phyloP scores from a whole-genome alignment of 176 grass and related monocot species.

The Dendrocalamus sinicus region DNA sequence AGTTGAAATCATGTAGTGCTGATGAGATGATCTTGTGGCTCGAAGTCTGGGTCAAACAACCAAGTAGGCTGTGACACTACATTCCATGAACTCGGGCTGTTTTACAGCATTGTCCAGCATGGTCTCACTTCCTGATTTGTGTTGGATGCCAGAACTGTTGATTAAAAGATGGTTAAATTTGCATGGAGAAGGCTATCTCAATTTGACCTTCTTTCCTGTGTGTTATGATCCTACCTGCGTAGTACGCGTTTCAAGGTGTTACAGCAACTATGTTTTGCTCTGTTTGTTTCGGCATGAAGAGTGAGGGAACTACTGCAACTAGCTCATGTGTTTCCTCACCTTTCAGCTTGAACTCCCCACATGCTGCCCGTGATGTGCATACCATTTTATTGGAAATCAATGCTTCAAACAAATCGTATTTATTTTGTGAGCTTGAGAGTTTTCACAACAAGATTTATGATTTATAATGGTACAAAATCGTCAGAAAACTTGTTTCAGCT shows the following conservation, averaged over 20 bases:
- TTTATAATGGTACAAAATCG: neutral
- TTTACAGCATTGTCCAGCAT: neutral
- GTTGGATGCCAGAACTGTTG: constrained; percentile 12
- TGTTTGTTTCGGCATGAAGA: neutral
- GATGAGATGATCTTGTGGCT: constrained; percentile 22
- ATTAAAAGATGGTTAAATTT: neutral
- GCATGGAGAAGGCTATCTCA: neutral
- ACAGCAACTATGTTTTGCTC: neutral
- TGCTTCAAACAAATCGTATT: neutral
- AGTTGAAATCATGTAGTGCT: constrained; percentile 73
- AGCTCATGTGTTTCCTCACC: neutral
- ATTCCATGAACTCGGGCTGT: neutral
- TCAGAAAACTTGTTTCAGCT: neutral
- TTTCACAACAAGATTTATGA: neutral
- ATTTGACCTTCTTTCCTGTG: neutral
- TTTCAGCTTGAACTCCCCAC: neutral
- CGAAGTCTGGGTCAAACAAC: neutral
- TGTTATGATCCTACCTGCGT: neutral
- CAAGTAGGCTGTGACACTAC: neutral
- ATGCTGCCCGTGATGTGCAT: neutral
- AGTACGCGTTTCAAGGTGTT: neutral
- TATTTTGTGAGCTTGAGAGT: neutral
- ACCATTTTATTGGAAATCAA: neutral
- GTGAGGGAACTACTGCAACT: neutral
- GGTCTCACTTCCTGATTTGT: constrained; percentile 12